Percentiles rank a stretch among this genome's conserved stretches.
Evolutionary conservation across 495 filamentous ascomycete species (phyloP).

Genomic region (Penicillium tannophilum): DNA sequence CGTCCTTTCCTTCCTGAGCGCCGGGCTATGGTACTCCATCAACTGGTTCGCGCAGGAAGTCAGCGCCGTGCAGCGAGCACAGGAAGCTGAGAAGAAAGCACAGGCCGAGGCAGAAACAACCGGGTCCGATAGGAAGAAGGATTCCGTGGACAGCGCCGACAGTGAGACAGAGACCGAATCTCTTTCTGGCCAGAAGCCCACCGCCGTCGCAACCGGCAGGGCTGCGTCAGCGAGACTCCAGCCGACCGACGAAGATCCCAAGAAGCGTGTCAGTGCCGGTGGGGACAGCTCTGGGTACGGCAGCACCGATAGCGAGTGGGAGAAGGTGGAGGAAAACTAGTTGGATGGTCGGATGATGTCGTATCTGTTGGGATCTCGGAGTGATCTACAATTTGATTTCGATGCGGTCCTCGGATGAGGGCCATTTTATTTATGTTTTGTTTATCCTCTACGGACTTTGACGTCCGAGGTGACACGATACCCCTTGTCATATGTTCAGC

Average conservation of each 20-base stretch:
- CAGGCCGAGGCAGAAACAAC: constrained; percentile 28
- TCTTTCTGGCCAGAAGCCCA: constrained; percentile 23
- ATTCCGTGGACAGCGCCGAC: constrained; percentile 35
- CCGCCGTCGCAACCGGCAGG: constrained; percentile 25
- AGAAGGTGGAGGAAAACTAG: constrained; percentile 50
- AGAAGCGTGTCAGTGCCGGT: constrained; percentile 46
- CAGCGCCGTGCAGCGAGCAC: constrained; percentile 56
- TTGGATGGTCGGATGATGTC: not conserved
- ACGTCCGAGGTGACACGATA: constrained; percentile 16
- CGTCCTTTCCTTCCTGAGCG: constrained; percentile 74
- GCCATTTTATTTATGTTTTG: not conserved
- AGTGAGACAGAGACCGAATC: constrained; percentile 56
- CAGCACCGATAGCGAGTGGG: constrained; percentile 61
- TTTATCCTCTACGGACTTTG: constrained; percentile 5
- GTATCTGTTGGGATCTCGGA: not conserved
- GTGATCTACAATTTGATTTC: not conserved
- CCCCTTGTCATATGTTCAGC: constrained; percentile 13
- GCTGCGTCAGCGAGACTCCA: constrained; percentile 32
- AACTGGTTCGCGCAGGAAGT: constrained; percentile 96
- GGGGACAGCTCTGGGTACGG: constrained; percentile 53
- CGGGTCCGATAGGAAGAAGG: constrained; percentile 34
- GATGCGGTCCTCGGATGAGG: not conserved
- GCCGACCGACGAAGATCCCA: constrained; percentile 34
- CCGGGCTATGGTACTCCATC: constrained; percentile 85
- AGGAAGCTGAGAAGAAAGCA: constrained; percentile 52